Evolutionary conservation across 805 yeast genomes (phyloP).

Genomic region (Tetrapisispora phaffii): DNA sequence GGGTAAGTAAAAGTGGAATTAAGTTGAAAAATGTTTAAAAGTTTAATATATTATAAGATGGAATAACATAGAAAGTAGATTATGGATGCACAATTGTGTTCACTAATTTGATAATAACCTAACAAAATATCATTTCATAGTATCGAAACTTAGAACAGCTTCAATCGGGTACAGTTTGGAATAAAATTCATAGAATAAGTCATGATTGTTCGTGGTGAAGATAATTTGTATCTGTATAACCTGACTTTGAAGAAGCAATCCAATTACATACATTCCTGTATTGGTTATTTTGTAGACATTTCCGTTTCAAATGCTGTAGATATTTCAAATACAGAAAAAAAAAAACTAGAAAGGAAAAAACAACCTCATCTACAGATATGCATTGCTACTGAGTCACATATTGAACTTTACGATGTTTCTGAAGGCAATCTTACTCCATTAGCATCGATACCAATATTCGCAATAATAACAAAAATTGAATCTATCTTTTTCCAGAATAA

Average conservation of each 20-base stretch:
- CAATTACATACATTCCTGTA: conserved; percentile 43
- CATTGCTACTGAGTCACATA: conserved; percentile 26
- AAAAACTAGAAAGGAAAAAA: not conserved
- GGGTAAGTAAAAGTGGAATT: too few relatives aligned
- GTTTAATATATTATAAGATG: too few relatives aligned
- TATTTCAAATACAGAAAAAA: not conserved
- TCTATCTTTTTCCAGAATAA: conserved; percentile 46
- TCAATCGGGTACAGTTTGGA: not conserved
- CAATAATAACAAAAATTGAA: conserved; percentile 44
- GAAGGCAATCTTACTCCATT: conserved; percentile 45
- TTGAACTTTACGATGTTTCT: conserved; percentile 34
- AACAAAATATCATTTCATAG: too few relatives aligned
- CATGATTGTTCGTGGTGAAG: not conserved
- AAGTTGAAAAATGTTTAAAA: too few relatives aligned
- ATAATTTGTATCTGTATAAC: conserved; percentile 46
- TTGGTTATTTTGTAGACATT: conserved; percentile 56
- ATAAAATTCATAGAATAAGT: not conserved
- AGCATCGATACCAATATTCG: conserved; percentile 41
- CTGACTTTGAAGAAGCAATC: conserved; percentile 59
- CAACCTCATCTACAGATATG: conserved; percentile 19
- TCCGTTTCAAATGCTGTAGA: not conserved
- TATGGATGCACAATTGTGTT: too few relatives aligned
- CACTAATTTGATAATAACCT: too few relatives aligned
- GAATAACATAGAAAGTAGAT: too few relatives aligned
- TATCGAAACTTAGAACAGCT: too few relatives aligned